Evolutionary conservation across 1,284 basidiomycete species (phyloP).

Genomic region (Leccinum griseonigrum): DNA sequence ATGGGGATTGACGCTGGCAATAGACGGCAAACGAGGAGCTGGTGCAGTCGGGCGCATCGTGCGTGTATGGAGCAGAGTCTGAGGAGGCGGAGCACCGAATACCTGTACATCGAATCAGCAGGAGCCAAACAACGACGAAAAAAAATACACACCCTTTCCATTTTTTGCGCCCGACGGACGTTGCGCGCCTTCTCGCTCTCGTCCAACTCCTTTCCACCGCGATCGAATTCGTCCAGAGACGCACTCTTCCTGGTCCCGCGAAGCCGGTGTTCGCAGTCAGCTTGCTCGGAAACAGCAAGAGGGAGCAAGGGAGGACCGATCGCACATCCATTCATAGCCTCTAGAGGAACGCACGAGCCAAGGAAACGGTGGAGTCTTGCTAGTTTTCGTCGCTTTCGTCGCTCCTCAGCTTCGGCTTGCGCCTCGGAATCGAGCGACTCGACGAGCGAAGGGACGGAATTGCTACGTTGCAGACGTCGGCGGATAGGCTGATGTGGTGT

Average conservation of each 20-base stretch:
- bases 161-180: constrained; percentile 74
- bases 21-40: constrained; percentile 20
- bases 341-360: constrained; percentile 69
- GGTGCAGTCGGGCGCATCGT: constrained; percentile 28
- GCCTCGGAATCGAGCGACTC: constrained; percentile 52
- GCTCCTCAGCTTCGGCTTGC: constrained; percentile 56
- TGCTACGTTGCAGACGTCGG: constrained; percentile 29
- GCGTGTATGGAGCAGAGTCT: constrained; percentile 66
- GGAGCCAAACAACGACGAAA: not conserved
- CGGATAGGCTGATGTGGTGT: constrained; percentile 10
- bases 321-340: constrained; percentile 58
- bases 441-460: constrained; percentile 43
- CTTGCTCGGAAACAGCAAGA: constrained; percentile 26
- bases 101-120: constrained; percentile 45
- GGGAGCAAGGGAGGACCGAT: constrained; percentile 44
- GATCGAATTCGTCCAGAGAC: constrained; percentile 52
- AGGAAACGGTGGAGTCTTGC: constrained; percentile 79
- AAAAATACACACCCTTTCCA: constrained; percentile 65
- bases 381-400: constrained; percentile 67
- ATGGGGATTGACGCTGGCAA: constrained; percentile 19
- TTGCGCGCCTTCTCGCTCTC: constrained; percentile 73
- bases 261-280: constrained; percentile 10
- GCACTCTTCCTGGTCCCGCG: constrained; percentile 31
- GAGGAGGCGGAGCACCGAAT: constrained; percentile 76
- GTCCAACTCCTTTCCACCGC: constrained; percentile 64